These are phyloP conservation scores for Wickerhamiella brachini DNA, from an alignment of 805 yeast species.

Conservation along the genomic window DNA sequence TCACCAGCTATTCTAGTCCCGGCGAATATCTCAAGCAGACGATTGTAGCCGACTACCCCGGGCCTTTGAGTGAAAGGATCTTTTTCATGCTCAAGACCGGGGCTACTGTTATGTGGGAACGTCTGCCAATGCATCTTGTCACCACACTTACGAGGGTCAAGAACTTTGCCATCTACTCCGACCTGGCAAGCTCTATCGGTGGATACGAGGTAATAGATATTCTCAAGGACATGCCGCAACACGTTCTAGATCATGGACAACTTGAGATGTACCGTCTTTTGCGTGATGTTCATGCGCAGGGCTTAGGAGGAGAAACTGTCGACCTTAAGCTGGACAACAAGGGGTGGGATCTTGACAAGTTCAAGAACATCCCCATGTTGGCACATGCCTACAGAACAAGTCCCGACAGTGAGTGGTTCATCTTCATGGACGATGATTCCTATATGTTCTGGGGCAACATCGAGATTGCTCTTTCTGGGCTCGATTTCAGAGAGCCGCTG, in stretches of 20 bases:
- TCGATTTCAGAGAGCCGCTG: not conserved
- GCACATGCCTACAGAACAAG: slow-evolving; percentile 23
- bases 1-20: no score
- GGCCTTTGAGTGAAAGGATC: slow-evolving; percentile 4
- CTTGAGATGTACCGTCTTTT: slow-evolving; percentile 11
- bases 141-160: slow-evolving; percentile 25
- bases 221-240: slow-evolving; percentile 18
- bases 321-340: slow-evolving; percentile 11
- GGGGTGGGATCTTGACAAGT: slow-evolving; percentile 26
- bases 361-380: slow-evolving; percentile 28
- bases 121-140: slow-evolving; percentile 26
- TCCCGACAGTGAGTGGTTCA: slow-evolving; percentile 23
- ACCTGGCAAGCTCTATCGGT: slow-evolving; percentile 11
- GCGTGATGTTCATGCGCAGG: slow-evolving; percentile 11
- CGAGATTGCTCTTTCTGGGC: not conserved
- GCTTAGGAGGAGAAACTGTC: slow-evolving; percentile 13
- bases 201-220: slow-evolving; percentile 21
- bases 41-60: not conserved
- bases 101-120: slow-evolving; percentile 25
- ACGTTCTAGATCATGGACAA: slow-evolving; percentile 16
- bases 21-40: not conserved
- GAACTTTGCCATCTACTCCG: slow-evolving; percentile 26
- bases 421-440: slow-evolving; percentile 27
- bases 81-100: slow-evolving; percentile 27
- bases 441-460: slow-evolving; percentile 14